phyloP scores from a whole-genome alignment of 768 basidiomycete genomes.

The Suillus cothurnatus region DNA sequence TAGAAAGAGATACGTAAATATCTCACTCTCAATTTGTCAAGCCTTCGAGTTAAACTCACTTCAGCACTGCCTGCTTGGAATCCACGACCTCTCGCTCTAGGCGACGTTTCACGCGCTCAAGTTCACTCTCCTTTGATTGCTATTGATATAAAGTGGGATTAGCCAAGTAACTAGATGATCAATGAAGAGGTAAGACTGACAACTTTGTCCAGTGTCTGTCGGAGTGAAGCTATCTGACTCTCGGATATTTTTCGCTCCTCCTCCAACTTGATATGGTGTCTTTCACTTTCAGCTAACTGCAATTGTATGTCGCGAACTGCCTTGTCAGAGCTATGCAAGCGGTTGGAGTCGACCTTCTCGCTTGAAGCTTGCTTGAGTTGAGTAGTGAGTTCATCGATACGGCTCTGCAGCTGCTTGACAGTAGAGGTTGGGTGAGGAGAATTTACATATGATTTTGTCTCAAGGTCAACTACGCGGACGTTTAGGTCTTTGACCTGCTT shows the following conservation, averaged over 20 bases:
- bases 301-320: conserved; percentile 52
- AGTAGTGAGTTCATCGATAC: conserved; percentile 67
- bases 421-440: conserved; percentile 58
- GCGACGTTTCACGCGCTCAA: conserved; percentile 71
- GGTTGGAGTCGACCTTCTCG: conserved; percentile 39
- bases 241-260: conserved; percentile 67
- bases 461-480: conserved; percentile 79
- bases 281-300: conserved; percentile 62
- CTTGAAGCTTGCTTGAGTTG: conserved; percentile 46
- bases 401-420: conserved; percentile 63
- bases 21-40: neutral
- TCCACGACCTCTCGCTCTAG: conserved; percentile 79
- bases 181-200: conserved; percentile 41
- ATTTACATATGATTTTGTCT: conserved; percentile 72
- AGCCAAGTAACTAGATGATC: neutral
- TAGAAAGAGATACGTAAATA: conserved; percentile 21
- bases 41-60: conserved; percentile 42
- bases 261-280: conserved; percentile 61
- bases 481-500: conserved; percentile 86
- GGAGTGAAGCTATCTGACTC: conserved; percentile 54
- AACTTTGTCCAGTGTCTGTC: conserved; percentile 60
- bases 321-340: conserved; percentile 48
- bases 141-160: conserved; percentile 29
- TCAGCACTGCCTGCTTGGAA: conserved; percentile 67
- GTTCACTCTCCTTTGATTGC: conserved; percentile 72